These are phyloP conservation scores for Dictyostelium brefeldianum DNA, from an alignment of 78 protist genomes.

Conservation along the genomic window DNA sequence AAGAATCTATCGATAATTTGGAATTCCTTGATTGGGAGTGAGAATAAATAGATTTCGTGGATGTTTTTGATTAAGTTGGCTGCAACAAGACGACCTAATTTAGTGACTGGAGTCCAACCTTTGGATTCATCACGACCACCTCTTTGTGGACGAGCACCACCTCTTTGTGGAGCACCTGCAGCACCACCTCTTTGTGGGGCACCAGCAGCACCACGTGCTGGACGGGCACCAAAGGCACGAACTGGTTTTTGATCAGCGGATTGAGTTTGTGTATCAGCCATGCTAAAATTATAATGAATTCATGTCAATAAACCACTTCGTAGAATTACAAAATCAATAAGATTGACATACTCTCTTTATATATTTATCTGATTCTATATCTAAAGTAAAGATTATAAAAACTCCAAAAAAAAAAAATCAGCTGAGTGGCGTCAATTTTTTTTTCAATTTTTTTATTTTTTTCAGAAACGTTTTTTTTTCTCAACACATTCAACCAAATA, in stretches of 20 bases:
- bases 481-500: too few relatives aligned
- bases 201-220: constrained; percentile 55
- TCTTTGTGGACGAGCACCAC: constrained; percentile 88
- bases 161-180: constrained; percentile 87
- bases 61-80: constrained; percentile 94
- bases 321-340: too few relatives aligned
- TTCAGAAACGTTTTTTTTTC: too few relatives aligned
- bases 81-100: constrained; percentile 99
- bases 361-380: neutral
- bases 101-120: constrained; percentile 99
- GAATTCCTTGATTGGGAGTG: constrained; percentile 99
- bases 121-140: constrained; percentile 94
- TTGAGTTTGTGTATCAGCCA: constrained; percentile 67
- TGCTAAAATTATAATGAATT: too few relatives aligned
- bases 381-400: neutral
- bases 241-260: constrained; percentile 35
- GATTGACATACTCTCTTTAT: neutral
- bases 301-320: too few relatives aligned
- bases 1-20: constrained; percentile 98
- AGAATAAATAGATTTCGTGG: constrained; percentile 99
- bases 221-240: constrained; percentile 59
- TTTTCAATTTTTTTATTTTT: too few relatives aligned
- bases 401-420: too few relatives aligned
- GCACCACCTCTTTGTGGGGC: constrained; percentile 73
- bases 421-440: too few relatives aligned